Conservation (phyloP, 768 basidiomycete genomes). For the Sporobolomyces phaffii region DNA sequence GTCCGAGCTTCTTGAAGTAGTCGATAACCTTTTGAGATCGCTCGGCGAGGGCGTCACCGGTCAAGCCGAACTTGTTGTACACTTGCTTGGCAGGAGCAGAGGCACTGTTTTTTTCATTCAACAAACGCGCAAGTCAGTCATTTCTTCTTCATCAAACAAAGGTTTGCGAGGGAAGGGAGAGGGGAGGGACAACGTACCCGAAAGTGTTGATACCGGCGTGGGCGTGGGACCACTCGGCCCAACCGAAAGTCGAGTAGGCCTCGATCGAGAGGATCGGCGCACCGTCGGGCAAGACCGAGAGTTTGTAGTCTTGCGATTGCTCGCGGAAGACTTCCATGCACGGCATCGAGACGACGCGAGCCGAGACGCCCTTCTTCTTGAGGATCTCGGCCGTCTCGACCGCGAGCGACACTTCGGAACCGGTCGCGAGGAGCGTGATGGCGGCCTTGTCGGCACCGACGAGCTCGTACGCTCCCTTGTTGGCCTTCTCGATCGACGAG, state of each 20-base stretch:
- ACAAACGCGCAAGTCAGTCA: constrained; percentile 51
- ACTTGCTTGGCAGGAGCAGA: constrained; percentile 85
- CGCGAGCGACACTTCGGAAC: constrained; percentile 81
- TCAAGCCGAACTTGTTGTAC: constrained; percentile 84
- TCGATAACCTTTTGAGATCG: constrained; percentile 78
- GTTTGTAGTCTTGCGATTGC: constrained; percentile 69
- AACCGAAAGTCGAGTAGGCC: constrained; percentile 73
- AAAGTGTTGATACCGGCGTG: constrained; percentile 56
- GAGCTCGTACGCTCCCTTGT: constrained; percentile 75
- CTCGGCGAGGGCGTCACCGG: constrained; percentile 68
- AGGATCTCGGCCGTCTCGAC: constrained; percentile 79
- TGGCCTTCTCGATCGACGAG: constrained; percentile 75
- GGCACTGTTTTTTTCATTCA: constrained; percentile 50
- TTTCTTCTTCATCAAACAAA: constrained; percentile 53
- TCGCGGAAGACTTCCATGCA: constrained; percentile 80
- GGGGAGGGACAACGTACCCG: no score
- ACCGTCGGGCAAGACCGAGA: constrained; percentile 79
- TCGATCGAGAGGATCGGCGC: constrained; percentile 85
- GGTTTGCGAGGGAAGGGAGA: no score
- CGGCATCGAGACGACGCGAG: constrained; percentile 77
- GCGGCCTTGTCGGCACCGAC: constrained; percentile 66
- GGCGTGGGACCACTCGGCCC: constrained; percentile 86
- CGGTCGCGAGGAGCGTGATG: constrained; percentile 80
- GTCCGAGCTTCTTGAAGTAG: constrained; percentile 74
- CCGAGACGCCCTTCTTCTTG: constrained; percentile 67